Conservation (phyloP, 164 flowering plant species). For the Magnolia changhungtana region DNA sequence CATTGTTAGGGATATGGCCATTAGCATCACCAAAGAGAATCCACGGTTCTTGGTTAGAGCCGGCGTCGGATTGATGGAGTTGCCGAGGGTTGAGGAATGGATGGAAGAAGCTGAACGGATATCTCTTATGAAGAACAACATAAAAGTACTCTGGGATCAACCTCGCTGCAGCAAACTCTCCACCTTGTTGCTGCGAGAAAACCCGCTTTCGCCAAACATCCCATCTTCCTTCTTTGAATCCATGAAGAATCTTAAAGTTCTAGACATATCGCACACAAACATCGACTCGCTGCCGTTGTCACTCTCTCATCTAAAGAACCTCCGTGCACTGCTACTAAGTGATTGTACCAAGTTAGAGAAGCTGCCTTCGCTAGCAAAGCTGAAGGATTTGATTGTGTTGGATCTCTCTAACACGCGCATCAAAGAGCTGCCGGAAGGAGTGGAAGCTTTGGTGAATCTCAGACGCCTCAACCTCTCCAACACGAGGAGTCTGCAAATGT, state of each 20-base stretch:
- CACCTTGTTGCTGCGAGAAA: conserved; percentile 2
- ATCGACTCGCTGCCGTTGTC: conserved; percentile 1
- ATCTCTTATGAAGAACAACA: not conserved
- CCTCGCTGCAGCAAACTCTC: not conserved
- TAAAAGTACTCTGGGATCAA: not conserved
- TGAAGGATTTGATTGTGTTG: not conserved
- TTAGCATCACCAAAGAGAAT: not conserved
- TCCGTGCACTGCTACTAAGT: not conserved
- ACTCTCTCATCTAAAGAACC: not conserved
- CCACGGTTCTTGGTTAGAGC: not conserved
- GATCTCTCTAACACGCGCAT: not conserved
- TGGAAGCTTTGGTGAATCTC: conserved; percentile 1
- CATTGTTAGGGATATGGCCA: not conserved
- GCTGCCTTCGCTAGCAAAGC: not conserved
- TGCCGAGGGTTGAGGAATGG: not conserved
- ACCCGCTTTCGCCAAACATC: not conserved
- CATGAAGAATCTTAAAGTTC: not conserved
- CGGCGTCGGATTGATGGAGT: too few species aligned
- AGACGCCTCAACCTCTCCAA: not conserved
- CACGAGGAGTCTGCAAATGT: not conserved
- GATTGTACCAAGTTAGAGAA: not conserved
- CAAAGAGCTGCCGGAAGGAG: not conserved
- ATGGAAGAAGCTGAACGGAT: not conserved
- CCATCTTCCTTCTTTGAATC: not conserved
- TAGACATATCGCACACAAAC: not conserved